Evolutionary conservation across 2,329 filamentous ascomycete genomes (phyloP).

Genomic region (Cyanodermella asteris): DNA sequence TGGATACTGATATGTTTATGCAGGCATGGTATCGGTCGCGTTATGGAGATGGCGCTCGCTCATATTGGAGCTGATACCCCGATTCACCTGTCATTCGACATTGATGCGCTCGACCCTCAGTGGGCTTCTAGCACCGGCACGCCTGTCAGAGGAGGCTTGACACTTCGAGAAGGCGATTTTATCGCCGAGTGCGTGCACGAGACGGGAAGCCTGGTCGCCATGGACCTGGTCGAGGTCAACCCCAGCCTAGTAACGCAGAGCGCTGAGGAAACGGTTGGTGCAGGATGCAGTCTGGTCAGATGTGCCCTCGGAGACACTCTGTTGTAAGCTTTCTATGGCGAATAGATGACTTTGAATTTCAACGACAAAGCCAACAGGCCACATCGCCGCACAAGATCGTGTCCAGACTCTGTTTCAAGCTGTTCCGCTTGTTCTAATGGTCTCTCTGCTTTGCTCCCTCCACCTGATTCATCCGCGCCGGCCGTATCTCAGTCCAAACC

Average conservation of each 20-base stretch:
- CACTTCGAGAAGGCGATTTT: conserved; percentile 85
- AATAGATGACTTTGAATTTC: too few relatives aligned
- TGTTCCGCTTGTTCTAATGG: too few relatives aligned
- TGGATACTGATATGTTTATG: background rate
- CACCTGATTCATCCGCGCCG: too few relatives aligned
- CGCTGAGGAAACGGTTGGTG: conserved; percentile 67
- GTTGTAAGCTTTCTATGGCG: too few relatives aligned
- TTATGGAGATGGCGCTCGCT: conserved; percentile 95
- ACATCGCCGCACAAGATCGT: too few relatives aligned
- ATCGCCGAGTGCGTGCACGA: conserved; percentile 77
- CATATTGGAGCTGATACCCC: conserved; percentile 89
- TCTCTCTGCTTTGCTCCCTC: too few relatives aligned
- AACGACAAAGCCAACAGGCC: too few relatives aligned
- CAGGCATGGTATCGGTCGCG: conserved; percentile 77
- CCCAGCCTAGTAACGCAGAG: conserved; percentile 47
- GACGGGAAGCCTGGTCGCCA: conserved; percentile 55
- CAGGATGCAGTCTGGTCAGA: conserved; percentile 74
- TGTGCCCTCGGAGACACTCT: conserved; percentile 85
- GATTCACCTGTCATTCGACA: conserved; percentile 92
- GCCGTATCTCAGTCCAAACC: too few relatives aligned
- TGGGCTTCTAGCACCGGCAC: conserved; percentile 94
- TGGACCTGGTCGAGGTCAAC: conserved; percentile 70
- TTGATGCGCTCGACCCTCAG: conserved; percentile 86
- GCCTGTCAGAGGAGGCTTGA: conserved; percentile 79
- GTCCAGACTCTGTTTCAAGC: too few relatives aligned